Evolutionary conservation across 805 yeast genomes (phyloP), one percentile per base, ranked within the genome.

Genomic region (Saturnispora kantuleensis): DNA sequence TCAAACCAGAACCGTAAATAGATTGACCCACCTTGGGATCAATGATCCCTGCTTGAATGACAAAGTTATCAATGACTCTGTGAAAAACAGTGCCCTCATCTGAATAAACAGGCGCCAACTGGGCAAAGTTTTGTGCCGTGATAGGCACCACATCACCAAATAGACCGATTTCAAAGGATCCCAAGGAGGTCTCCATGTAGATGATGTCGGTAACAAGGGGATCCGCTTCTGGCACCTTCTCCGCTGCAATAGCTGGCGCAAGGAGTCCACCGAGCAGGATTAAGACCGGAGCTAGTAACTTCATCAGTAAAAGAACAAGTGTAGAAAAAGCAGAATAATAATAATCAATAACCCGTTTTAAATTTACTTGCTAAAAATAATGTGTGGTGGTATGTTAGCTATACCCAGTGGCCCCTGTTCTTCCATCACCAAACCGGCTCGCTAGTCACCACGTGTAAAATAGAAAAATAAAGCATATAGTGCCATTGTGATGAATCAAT

Each of bases 11-110:
- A 10, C 52, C 51, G 63, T 78, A 84, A 54, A 86, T 80, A 26
- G 94, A 83, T 53, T 71, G 70, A 11, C 96, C 95, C 21, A 94
- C 95, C 44, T 76, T 70, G 12, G 90, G 89, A 52, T 72, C 69
- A 59, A 81, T 79, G 63, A 86, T 90, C 50, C 96, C 96, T 47
- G 95, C 95, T 66, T 85, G 95, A 53, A 88, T 73, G 82, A 85
- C 79, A 60, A 84, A 84, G 46, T 73, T 71, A 37, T 76, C 70
- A 50, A 84, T 80, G 41, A 87, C 77, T 49, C 89, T 73, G 65
- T 84, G 93, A 73, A 87, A 83, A 15, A 69, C 63, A 5, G 86
- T 74, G 3, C 47, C 33, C 3, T 34, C 46, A 49, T 71, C 73
- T 53, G 70, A 67, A 68, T 81, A 85, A 3, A 74, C 67, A 26